These are phyloP conservation scores for Stachybotrys chartarum DNA, from an alignment of 2,329 filamentous ascomycete genomes.

Conservation along the genomic window DNA sequence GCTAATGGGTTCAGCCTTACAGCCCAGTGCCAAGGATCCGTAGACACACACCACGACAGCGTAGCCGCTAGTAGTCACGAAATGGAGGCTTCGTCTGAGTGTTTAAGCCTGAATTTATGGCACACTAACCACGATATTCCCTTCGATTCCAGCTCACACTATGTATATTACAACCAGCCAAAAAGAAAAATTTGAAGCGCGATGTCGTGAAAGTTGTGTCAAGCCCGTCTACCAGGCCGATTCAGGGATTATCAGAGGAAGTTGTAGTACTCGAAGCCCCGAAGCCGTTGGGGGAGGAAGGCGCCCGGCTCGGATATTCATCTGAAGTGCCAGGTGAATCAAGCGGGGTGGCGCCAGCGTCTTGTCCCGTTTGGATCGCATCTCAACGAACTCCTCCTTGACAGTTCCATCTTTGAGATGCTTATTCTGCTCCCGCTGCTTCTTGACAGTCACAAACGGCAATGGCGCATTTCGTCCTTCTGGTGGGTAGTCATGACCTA, in stretches of 20 bases:
- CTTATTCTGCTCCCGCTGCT: constrained; percentile 38
- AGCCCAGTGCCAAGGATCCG: too few relatives aligned
- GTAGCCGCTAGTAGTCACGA: too few relatives aligned
- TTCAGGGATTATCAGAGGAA: not conserved
- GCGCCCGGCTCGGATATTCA: constrained; percentile 43
- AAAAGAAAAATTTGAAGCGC: too few relatives aligned
- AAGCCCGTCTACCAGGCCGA: too few relatives aligned
- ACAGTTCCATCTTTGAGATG: constrained; percentile 35
- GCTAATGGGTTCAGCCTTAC: too few relatives aligned
- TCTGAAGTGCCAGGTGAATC: constrained; percentile 42
- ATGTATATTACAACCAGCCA: too few relatives aligned
- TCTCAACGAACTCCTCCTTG: constrained; percentile 36
- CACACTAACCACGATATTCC: too few relatives aligned
- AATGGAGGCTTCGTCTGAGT: too few relatives aligned
- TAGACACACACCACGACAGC: too few relatives aligned
- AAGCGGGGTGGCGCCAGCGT: constrained; percentile 35
- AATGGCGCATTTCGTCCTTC: constrained; percentile 22
- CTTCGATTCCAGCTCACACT: too few relatives aligned
- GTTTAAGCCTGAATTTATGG: too few relatives aligned
- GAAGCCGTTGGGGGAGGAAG: constrained; percentile 22
- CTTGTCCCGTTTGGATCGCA: constrained; percentile 35
- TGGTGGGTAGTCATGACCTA: constrained; percentile 47
- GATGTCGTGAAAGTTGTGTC: too few relatives aligned
- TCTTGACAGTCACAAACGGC: constrained; percentile 35
- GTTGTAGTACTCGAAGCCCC: not conserved